These are phyloP conservation scores for Pseudopyricularia cyperi DNA, from an alignment of 2,329 filamentous ascomycete species.

Conservation along the genomic window DNA sequence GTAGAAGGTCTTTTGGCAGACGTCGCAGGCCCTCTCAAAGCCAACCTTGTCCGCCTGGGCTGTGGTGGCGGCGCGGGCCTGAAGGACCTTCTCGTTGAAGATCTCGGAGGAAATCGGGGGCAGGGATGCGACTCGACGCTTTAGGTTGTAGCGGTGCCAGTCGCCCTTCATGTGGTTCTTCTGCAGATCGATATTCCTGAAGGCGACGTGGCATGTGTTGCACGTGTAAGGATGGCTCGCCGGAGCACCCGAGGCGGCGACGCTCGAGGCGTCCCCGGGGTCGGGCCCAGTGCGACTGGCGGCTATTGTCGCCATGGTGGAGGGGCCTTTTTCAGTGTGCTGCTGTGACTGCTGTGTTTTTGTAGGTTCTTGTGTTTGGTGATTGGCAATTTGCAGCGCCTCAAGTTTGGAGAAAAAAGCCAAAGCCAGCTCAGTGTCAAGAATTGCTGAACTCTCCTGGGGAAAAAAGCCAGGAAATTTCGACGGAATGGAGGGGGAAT, in stretches of 20 bases:
- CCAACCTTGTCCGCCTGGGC: conserved; percentile 80
- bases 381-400: too few species aligned
- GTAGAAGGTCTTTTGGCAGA: conserved; percentile 86
- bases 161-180: conserved; percentile 95
- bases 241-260: conserved; percentile 20
- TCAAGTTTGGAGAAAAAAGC: too few species aligned
- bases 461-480: neutral
- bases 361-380: too few species aligned
- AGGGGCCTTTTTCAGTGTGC: neutral
- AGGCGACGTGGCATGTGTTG: conserved; percentile 96
- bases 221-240: conserved; percentile 83
- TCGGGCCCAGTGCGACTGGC: conserved; percentile 19
- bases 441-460: too few species aligned
- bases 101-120: conserved; percentile 84
- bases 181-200: conserved; percentile 85
- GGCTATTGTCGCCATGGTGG: conserved; percentile 35
- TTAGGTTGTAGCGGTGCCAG: conserved; percentile 98
- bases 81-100: conserved; percentile 91
- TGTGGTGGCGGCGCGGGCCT: conserved; percentile 71
- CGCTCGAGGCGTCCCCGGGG: conserved; percentile 11
- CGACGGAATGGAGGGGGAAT: neutral
- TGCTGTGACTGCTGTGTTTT: too few species aligned
- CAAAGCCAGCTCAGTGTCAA: too few species aligned
- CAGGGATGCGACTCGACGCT: conserved; percentile 80
- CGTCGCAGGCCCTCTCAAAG: conserved; percentile 70